phyloP scores from a whole-genome alignment of 352 stramenopile species.

The Albugo candida region DNA sequence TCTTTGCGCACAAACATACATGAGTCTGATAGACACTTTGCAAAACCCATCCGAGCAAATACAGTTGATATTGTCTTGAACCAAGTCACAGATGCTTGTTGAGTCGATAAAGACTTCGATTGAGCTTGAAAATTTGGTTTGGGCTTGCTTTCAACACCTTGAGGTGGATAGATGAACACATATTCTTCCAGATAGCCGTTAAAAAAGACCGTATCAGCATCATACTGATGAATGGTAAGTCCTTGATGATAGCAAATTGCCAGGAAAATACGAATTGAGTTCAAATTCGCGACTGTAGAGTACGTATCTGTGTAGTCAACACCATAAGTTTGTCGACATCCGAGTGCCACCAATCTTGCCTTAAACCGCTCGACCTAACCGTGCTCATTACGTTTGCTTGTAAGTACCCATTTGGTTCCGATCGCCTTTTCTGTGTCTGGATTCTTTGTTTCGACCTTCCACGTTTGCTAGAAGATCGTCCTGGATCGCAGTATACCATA shows the following conservation, averaged over 20 bases:
- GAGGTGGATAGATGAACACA: background rate
- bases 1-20: constrained; percentile 9
- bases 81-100: constrained; percentile 10
- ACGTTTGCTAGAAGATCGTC: no score
- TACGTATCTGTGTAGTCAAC: constrained; percentile 1
- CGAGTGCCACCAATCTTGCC: no score
- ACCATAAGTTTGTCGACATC: constrained; percentile 2
- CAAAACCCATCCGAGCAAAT: constrained; percentile 6
- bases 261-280: background rate
- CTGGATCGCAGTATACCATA: no score
- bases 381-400: no score
- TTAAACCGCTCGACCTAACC: no score
- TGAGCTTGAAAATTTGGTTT: constrained; percentile 3
- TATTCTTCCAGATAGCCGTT: background rate
- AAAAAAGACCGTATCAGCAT: background rate
- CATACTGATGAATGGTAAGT: background rate
- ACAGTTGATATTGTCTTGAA: constrained; percentile 9
- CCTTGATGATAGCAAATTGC: background rate
- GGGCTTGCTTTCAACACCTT: background rate
- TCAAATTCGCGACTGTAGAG: background rate
- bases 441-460: no score
- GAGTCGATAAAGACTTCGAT: constrained; percentile 10
- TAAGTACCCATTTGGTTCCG: no score
- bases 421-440: no score
- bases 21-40: constrained; percentile 4